Evolutionary conservation across 257 asterid genomes (phyloP).

Genomic region (Capsicum rhomboideum): DNA sequence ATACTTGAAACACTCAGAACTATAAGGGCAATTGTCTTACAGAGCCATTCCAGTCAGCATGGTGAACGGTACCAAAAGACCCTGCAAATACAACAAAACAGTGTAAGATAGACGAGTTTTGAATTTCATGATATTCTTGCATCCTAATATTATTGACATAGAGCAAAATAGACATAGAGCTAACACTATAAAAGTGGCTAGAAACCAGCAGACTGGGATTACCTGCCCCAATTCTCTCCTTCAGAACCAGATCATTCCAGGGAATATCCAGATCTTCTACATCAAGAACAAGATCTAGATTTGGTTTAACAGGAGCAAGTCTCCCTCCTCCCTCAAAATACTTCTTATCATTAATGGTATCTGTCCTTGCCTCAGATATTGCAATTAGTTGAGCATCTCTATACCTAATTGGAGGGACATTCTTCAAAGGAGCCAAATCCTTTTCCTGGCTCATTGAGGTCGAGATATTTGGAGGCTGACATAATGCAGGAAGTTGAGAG

Average conservation of each 20-base stretch:
- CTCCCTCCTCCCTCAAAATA: constrained; percentile 30
- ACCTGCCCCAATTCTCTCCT: constrained; percentile 95
- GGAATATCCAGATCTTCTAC: constrained; percentile 74
- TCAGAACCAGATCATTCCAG: constrained; percentile 79
- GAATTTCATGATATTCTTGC: neutral
- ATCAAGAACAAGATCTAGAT: constrained; percentile 45
- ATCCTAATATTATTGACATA: neutral
- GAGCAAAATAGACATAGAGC: neutral
- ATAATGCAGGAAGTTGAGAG: constrained; percentile 33
- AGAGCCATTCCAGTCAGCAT: constrained; percentile 98
- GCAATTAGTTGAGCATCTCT: constrained; percentile 26
- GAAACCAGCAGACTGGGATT: constrained; percentile 19
- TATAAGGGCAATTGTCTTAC: constrained; percentile 45
- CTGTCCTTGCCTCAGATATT: constrained; percentile 16
- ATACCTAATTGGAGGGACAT: constrained; percentile 26
- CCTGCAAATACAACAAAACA: constrained; percentile 39
- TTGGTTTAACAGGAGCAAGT: constrained; percentile 32
- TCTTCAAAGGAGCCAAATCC: constrained; percentile 29
- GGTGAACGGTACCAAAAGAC: constrained; percentile 94
- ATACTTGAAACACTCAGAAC: neutral
- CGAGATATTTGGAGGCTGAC: constrained; percentile 26
- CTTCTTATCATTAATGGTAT: constrained; percentile 26
- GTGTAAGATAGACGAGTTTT: constrained; percentile 2
- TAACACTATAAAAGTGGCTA: neutral
- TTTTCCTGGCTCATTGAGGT: constrained; percentile 29